Conservation (phyloP, 1,139 yeast species). For the Sugiyamaella castrensis region DNA sequence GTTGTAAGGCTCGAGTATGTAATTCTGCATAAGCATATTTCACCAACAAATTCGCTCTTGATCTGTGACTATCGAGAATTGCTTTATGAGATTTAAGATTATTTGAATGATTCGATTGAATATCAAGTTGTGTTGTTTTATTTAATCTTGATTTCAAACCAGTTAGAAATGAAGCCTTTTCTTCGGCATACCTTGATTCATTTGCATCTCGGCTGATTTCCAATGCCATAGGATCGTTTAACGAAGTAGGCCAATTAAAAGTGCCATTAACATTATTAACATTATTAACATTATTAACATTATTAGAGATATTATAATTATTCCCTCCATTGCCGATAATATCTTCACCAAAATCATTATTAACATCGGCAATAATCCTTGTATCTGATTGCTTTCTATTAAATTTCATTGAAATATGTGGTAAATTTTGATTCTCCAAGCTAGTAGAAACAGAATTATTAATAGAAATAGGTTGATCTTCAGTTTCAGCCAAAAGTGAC, state of each 20-base stretch:
- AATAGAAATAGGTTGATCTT: background rate
- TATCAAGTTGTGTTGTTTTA: constrained; percentile 2
- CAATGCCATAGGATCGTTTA: constrained; percentile 6
- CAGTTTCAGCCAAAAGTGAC: constrained; percentile 8
- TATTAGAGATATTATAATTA: background rate
- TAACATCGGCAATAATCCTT: background rate
- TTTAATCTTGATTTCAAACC: constrained; percentile 5
- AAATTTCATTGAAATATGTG: no score
- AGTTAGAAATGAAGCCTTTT: constrained; percentile 8
- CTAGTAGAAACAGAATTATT: background rate
- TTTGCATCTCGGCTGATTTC: constrained; percentile 4
- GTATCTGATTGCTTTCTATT: background rate
- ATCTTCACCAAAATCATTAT: background rate
- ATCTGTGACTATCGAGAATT: constrained; percentile 2
- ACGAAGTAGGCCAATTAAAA: constrained; percentile 11
- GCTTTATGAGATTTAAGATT: constrained; percentile 6
- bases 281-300: background rate
- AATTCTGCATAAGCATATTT: constrained; percentile 12
- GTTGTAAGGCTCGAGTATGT: constrained; percentile 15
- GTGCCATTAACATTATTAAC: constrained; percentile 1
- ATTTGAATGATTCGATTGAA: background rate
- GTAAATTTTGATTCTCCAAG: no score
- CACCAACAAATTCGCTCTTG: constrained; percentile 7
- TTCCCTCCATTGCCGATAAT: background rate
- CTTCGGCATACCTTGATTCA: constrained; percentile 5